Conservation (phyloP, 2,329 filamentous ascomycete species). For the Purpureocillium takamizusanense region DNA sequence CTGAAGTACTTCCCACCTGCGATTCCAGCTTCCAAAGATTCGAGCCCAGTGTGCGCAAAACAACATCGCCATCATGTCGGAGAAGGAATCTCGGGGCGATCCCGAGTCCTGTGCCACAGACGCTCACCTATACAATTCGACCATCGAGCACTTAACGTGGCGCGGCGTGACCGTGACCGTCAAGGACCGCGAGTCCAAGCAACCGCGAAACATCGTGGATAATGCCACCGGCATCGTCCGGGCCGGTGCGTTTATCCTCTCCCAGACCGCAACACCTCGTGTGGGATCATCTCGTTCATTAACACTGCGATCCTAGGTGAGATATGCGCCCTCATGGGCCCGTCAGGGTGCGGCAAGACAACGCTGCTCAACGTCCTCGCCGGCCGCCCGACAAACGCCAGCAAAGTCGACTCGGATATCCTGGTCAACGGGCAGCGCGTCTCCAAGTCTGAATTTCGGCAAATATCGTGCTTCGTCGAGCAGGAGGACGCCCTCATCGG, state of each 20-base stretch:
- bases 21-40: no score
- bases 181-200: slow-evolving; percentile 59
- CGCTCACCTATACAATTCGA: slow-evolving; percentile 52
- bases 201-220: slow-evolving; percentile 53
- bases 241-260: slow-evolving; percentile 36
- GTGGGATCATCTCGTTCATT: no score
- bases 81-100: slow-evolving; percentile 5
- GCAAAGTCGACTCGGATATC: slow-evolving; percentile 27
- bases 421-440: slow-evolving; percentile 52
- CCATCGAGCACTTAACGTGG: slow-evolving; percentile 59
- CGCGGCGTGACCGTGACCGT: slow-evolving; percentile 58
- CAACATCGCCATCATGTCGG: no score
- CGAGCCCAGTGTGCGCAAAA: no score
- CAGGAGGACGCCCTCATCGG: slow-evolving; percentile 82
- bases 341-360: slow-evolving; percentile 66
- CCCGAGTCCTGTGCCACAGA: slow-evolving; percentile 18
- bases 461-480: slow-evolving; percentile 71
- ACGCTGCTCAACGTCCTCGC: slow-evolving; percentile 76
- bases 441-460: slow-evolving; percentile 46
- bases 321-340: slow-evolving; percentile 74
- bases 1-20: no score
- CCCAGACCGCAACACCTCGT: no score
- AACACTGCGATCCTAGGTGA: slow-evolving; percentile 42
- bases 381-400: slow-evolving; percentile 36
- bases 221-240: slow-evolving; percentile 54